Evolutionary conservation across 2,329 filamentous ascomycete species (phyloP).

Genomic region (Aureobasidium sp.): DNA sequence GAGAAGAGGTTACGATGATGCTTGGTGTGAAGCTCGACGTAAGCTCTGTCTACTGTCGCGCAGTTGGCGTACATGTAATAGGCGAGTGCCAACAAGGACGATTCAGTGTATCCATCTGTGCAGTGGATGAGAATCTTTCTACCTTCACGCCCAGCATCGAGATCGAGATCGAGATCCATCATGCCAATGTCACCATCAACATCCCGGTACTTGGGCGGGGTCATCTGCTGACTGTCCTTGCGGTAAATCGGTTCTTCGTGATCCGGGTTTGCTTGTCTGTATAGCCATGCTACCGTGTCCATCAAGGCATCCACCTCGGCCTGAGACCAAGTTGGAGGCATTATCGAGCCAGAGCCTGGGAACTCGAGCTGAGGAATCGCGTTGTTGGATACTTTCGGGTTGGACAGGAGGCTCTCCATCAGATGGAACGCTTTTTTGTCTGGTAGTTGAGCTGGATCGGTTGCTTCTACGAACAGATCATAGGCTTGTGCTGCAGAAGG

Average conservation of each 20-base stretch:
- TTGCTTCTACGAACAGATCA: conserved; percentile 83
- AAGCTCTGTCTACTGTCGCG: conserved; percentile 71
- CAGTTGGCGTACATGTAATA: conserved; percentile 93
- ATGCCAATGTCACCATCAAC: conserved; percentile 53
- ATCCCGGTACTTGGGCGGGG: conserved; percentile 32
- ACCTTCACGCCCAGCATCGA: conserved; percentile 31
- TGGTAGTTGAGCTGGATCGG: conserved; percentile 70
- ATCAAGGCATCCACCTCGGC: conserved; percentile 77
- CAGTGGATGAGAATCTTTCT: conserved; percentile 84
- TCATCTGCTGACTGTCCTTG: conserved; percentile 38
- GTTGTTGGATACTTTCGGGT: conserved; percentile 24
- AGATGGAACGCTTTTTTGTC: conserved; percentile 60
- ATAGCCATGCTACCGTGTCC: conserved; percentile 85
- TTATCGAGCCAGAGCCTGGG: conserved; percentile 87
- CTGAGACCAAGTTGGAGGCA: conserved; percentile 76
- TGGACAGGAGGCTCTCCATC: conserved; percentile 49
- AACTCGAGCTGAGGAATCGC: conserved; percentile 64
- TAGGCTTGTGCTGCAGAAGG: conserved; percentile 20
- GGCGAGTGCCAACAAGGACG: conserved; percentile 77
- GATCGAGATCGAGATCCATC: conserved; percentile 26
- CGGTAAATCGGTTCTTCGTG: conserved; percentile 23
- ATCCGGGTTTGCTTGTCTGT: conserved; percentile 61
- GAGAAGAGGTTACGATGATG: conserved; percentile 92
- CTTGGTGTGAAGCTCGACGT: conserved; percentile 74
- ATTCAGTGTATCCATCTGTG: conserved; percentile 93